A percentile compares a stretch with the other conserved stretches of the same genome.
These are phyloP conservation scores for Pseudogymnoascus sp. DNA, from an alignment of 2,329 filamentous ascomycete species.

Conservation along the genomic window DNA sequence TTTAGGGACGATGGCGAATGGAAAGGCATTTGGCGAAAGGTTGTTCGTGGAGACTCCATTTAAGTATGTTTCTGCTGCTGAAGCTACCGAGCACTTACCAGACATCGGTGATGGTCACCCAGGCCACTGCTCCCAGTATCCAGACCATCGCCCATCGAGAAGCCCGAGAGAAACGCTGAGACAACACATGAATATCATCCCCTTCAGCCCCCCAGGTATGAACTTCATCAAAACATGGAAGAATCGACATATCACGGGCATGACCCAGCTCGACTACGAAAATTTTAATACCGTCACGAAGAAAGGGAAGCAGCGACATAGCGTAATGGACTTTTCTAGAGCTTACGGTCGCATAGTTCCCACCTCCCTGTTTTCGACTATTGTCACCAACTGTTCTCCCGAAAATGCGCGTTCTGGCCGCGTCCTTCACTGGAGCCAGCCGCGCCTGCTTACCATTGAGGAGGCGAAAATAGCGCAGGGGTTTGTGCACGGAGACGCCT, in stretches of 20 bases:
- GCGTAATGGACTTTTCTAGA: constrained; percentile 19
- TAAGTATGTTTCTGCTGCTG: constrained; percentile 42
- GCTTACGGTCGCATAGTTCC: constrained; percentile 48
- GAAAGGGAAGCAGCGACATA: constrained; percentile 20
- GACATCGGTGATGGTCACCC: constrained; percentile 53
- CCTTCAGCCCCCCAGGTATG: constrained; percentile 49
- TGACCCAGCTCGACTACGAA: constrained; percentile 34
- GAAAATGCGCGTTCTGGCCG: constrained; percentile 50
- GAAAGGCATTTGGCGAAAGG: constrained; percentile 51
- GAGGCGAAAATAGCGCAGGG: constrained; percentile 65
- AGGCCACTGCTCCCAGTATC: constrained; percentile 55
- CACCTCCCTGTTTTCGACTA: constrained; percentile 49
- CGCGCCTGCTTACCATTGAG: constrained; percentile 54
- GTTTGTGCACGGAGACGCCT: constrained; percentile 60
- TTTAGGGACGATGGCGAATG: constrained; percentile 54
- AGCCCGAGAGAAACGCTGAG: constrained; percentile 36
- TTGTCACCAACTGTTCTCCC: constrained; percentile 48
- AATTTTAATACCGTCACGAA: constrained; percentile 32
- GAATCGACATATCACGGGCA: constrained; percentile 30
- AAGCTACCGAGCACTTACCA: constrained; percentile 56
- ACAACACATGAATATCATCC: constrained; percentile 49
- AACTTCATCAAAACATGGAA: constrained; percentile 42
- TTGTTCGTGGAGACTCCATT: constrained; percentile 51
- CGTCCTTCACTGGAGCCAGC: constrained; percentile 58
- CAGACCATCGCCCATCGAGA: constrained; percentile 57